Evolutionary conservation across 352 stramenopile genomes (phyloP), one percentile per base, ranked within the genome.

Genomic region (Labyrinthula sp.): DNA sequence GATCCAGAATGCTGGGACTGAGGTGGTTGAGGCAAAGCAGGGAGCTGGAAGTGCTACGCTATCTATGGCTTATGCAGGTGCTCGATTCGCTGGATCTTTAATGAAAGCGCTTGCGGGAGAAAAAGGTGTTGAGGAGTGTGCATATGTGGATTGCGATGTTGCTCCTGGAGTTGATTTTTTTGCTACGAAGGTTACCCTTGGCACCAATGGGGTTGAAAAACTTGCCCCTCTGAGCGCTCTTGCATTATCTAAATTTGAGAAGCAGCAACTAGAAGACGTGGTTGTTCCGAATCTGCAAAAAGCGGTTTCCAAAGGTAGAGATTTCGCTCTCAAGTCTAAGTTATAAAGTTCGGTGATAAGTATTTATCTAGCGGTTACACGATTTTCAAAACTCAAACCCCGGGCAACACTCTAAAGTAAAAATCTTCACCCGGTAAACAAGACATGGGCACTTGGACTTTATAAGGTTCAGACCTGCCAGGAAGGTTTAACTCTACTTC

Each of bases 11-110:
- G 78, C 75, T 38, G 78, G 78, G 35, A 77, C 87, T 47, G 89
- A 97, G 63, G 89, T 99, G 33, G 89, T 99, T 31, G 65, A 83
- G 59, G 78, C 78, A 35, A 90, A 62, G 37, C 45, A 39, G 40
- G 55, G 47, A 21, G 73, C 81, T 28, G 89, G 89, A 28, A 94
- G 79, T 57, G 89, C 89, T 45, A 99, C 89, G 38, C 75, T 99
- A 29, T 92, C 76, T 36, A 99, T 97, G 89, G 89, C 89, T 1
- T 95, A 96, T 64, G 88, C 88, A 23, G 88, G 84, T 24, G 87
- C 80, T 7, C 58, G 89, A 52, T 99, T 99, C 67, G 74, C 73
- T 3, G 33, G 72, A 20, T 57, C 40, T 12, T 23, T 58, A 12
- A 57, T 83, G 33, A 65, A 75, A 55, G 73, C 68, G 49, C 72